These are phyloP conservation scores for Parastagonospora nodorum DNA, from an alignment of 2,329 filamentous ascomycete genomes.

Conservation along the genomic window DNA sequence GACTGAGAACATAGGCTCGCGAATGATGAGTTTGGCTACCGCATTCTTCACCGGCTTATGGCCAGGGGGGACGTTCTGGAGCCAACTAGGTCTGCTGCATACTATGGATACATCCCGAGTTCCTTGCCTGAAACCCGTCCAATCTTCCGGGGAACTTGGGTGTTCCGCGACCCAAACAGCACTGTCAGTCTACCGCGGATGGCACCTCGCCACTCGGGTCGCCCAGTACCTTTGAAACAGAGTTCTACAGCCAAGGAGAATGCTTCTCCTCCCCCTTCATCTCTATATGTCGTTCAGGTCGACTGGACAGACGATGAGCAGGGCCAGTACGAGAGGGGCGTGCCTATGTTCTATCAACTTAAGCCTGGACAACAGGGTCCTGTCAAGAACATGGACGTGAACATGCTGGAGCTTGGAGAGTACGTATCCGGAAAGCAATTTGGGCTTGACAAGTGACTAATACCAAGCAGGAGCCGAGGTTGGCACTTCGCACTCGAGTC, in stretches of 20 bases:
- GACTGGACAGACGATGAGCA: constrained; percentile 41
- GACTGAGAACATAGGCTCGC: constrained; percentile 20
- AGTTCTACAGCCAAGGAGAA: not conserved
- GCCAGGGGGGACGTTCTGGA: constrained; percentile 24
- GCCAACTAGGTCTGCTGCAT: constrained; percentile 23
- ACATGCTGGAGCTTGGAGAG: constrained; percentile 40
- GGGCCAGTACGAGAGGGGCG: constrained; percentile 34
- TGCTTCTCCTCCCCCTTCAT: not conserved
- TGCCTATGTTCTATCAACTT: constrained; percentile 27
- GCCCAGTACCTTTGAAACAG: constrained; percentile 7
- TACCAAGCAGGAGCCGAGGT: constrained; percentile 18
- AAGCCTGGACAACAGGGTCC: constrained; percentile 16
- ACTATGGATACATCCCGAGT: constrained; percentile 21
- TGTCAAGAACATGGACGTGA: constrained; percentile 36
- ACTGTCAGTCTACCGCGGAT: constrained; percentile 1
- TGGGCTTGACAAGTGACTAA: constrained; percentile 29
- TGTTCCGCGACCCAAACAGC: constrained; percentile 33
- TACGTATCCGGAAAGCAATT: constrained; percentile 16
- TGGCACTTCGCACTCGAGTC: constrained; percentile 41
- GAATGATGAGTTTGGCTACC: constrained; percentile 18
- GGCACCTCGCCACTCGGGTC: constrained; percentile 12
- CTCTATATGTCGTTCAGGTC: constrained; percentile 31
- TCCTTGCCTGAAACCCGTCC: constrained; percentile 26
- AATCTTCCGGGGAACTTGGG: constrained; percentile 34
- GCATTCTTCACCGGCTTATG: constrained; percentile 29